Evolutionary conservation across 768 basidiomycete genomes (phyloP).

Genomic region (Rossbeevera mucosa): DNA sequence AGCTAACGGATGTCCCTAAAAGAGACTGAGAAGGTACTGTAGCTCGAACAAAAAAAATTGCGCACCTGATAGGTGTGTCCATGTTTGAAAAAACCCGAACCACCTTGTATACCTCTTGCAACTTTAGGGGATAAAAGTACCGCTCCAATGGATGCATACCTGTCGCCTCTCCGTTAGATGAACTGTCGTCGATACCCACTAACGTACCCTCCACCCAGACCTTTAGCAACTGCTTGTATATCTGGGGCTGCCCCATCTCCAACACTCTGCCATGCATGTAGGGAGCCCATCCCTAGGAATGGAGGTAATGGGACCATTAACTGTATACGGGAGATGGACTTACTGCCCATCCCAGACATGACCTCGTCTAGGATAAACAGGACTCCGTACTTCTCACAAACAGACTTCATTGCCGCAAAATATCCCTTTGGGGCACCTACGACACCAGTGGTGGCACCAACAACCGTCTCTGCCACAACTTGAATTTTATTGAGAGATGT

Average conservation of each 20-base stretch:
- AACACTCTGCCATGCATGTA: slow-evolving; percentile 83
- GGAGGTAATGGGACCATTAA: neutral
- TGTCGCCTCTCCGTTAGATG: slow-evolving; percentile 27
- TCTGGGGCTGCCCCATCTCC: slow-evolving; percentile 78
- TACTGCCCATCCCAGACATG: slow-evolving; percentile 89
- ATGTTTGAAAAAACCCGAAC: slow-evolving; percentile 75
- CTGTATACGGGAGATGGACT: slow-evolving; percentile 27
- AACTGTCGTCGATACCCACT: neutral
- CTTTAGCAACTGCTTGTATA: slow-evolving; percentile 86
- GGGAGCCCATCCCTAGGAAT: slow-evolving; percentile 70
- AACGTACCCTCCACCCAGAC: slow-evolving; percentile 79
- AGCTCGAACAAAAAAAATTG: neutral
- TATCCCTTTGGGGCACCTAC: slow-evolving; percentile 79
- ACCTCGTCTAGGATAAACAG: slow-evolving; percentile 88
- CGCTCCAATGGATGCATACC: slow-evolving; percentile 80
- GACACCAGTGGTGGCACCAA: slow-evolving; percentile 79
- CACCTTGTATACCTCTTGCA: slow-evolving; percentile 60
- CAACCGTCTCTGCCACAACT: slow-evolving; percentile 86
- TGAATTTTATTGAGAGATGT: neutral
- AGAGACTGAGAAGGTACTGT: slow-evolving; percentile 1
- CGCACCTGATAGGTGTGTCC: slow-evolving; percentile 80
- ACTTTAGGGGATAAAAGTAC: slow-evolving; percentile 71
- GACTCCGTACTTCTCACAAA: slow-evolving; percentile 67
- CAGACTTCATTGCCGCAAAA: slow-evolving; percentile 78
- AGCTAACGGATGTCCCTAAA: slow-evolving; percentile 65